Conservation (phyloP, 2,329 filamentous ascomycete genomes). For the Colletotrichum trifolii region DNA sequence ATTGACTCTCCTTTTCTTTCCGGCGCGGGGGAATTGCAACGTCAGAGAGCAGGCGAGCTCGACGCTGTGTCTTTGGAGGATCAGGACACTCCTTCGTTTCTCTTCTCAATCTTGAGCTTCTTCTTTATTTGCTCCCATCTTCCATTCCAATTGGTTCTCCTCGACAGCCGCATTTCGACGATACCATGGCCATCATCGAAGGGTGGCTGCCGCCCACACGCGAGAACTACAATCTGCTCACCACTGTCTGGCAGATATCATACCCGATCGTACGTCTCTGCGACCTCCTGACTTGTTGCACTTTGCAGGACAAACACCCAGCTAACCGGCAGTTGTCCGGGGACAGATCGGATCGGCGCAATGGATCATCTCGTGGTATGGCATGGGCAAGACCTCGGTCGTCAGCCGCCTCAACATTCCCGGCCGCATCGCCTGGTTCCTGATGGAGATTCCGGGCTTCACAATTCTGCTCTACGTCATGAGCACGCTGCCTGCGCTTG, state of each 20-base stretch:
- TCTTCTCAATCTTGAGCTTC: background rate
- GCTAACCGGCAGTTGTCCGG: conserved; percentile 33
- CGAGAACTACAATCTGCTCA: conserved; percentile 66
- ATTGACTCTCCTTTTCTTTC: background rate
- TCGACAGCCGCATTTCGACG: conserved; percentile 18
- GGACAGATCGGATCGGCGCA: conserved; percentile 76
- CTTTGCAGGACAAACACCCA: background rate
- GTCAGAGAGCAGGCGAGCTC: background rate
- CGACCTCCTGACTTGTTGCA: background rate
- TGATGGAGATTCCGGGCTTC: conserved; percentile 87
- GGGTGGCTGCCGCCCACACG: conserved; percentile 68
- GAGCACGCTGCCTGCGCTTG: conserved; percentile 69
- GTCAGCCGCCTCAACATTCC: conserved; percentile 83
- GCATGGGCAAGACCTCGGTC: conserved; percentile 91
- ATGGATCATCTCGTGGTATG: conserved; percentile 84
- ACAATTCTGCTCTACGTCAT: conserved; percentile 84
- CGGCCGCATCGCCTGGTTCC: conserved; percentile 86
- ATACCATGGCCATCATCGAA: conserved; percentile 59
- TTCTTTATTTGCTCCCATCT: background rate
- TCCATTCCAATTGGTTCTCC: background rate
- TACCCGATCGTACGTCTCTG: conserved; percentile 62
- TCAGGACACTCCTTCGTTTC: background rate
- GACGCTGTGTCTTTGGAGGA: background rate
- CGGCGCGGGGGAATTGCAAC: conserved; percentile 2
- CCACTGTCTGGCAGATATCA: conserved; percentile 62